Evolutionary conservation across 164 flowering plant species (phyloP).

Genomic region (Vitis rupestris): DNA sequence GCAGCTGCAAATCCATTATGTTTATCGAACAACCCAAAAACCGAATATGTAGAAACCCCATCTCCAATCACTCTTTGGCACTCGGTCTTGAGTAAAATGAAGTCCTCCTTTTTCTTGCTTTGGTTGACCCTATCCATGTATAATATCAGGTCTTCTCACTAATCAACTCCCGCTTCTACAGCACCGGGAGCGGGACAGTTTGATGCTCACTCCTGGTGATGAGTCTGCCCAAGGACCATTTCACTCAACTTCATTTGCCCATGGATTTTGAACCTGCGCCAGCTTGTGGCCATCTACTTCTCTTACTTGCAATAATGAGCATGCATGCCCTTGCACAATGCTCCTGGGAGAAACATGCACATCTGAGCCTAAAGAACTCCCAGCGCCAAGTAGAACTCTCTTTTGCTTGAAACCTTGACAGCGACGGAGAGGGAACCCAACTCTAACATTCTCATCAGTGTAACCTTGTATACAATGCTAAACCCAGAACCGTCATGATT

Average conservation of each 20-base stretch:
- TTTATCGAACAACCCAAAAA: constrained; percentile 93
- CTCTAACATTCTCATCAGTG: too few relatives aligned
- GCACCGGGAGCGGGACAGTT: constrained; percentile 78
- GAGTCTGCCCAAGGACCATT: too few relatives aligned
- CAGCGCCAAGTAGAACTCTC: constrained; percentile 97
- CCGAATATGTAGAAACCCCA: constrained; percentile 79
- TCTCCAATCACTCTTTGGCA: constrained; percentile 78
- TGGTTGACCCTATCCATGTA: constrained; percentile 78
- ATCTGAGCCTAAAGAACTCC: constrained; percentile 99
- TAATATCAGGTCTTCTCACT: constrained; percentile 81
- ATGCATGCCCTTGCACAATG: constrained; percentile 99
- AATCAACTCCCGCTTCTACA: constrained; percentile 76
- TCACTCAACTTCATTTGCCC: too few relatives aligned
- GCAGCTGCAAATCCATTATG: constrained; percentile 97
- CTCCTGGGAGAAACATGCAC: constrained; percentile 95
- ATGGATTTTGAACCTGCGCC: too few relatives aligned
- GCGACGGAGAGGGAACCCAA: too few relatives aligned
- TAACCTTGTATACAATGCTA: too few relatives aligned
- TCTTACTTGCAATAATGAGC: constrained; percentile 86
- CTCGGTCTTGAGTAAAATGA: constrained; percentile 72
- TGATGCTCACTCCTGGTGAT: constrained; percentile 61
- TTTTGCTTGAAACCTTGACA: constrained; percentile 70
- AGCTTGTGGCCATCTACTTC: too few relatives aligned
- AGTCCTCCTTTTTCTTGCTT: constrained; percentile 98
- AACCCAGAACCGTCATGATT: too few relatives aligned